phyloP scores from a whole-genome alignment of 2,329 filamentous ascomycete genomes.

The Chaetomium globosum region DNA sequence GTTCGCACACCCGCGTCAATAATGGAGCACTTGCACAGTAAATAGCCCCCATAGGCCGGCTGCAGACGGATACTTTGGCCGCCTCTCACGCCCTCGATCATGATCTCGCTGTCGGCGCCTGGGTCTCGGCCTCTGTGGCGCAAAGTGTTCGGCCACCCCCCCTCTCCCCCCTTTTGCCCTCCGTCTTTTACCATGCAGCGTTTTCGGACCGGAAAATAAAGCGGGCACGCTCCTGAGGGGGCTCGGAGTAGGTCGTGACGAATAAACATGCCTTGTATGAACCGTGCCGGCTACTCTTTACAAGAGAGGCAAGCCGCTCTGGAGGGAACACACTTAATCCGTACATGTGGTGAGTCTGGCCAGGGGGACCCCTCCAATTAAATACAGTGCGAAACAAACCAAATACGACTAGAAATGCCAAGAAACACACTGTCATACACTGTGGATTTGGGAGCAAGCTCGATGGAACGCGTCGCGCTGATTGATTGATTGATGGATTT shows the following conservation, averaged over 20 bases:
- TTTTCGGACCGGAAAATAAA: background rate
- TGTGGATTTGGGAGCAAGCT: background rate
- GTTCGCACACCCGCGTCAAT: slow-evolving; percentile 4
- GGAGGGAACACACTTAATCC: background rate
- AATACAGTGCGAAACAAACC: background rate
- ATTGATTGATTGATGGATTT: slow-evolving; percentile 27
- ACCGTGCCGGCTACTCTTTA: background rate
- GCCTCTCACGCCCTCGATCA: background rate
- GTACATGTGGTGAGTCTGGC: background rate
- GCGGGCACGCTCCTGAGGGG: background rate
- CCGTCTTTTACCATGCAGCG: background rate
- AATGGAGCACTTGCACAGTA: background rate
- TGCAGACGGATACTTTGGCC: background rate
- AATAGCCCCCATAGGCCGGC: background rate
- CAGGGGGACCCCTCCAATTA: too few species aligned
- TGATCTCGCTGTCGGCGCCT: background rate
- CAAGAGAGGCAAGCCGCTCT: background rate
- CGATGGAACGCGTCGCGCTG: slow-evolving; percentile 18
- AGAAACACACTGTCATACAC: background rate
- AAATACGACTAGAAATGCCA: background rate
- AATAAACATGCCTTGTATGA: background rate
- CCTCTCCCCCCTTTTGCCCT: background rate
- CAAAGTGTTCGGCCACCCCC: background rate
- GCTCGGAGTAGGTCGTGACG: background rate
- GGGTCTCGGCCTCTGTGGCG: background rate